Base-by-base conservation (phyloP, 2,329 filamentous ascomycete genomes). In the Xylariales sp. region DNA sequence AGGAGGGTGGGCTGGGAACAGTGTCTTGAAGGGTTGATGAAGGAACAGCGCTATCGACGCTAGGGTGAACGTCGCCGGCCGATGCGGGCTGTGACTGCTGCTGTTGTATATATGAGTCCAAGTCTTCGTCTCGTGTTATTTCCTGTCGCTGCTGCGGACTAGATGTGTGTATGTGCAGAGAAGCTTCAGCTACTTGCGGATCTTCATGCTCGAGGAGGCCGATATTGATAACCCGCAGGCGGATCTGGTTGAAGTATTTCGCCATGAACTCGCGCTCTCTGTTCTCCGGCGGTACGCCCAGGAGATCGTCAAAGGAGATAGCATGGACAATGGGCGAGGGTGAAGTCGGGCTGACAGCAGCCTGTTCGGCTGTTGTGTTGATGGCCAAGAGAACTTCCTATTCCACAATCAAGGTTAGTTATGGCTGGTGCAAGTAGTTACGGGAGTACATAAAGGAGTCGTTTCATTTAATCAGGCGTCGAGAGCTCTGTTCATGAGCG, bases 221-320 rank as follows among this genome's bases (percentile, higher is more conserved):
- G 11, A 27, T 24, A 19, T 7, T 25, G 20, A 37, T 25, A 14
- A 76, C 71, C 3, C 57, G 53, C 3, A 50, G 58, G 4, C 67
- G 63, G 11, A 79, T 61, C 1, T 60, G 51, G 9, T 62, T 47
- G 46, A 77, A 78, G 51, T 79, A 79, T 2, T 74, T 68, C 3
- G 67, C 58, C 62, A 79, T 69, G n/a, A 79, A 65, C 9, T 61
- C 61, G 16, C 65, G 56, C 46, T 78, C 72, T 24, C 72, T 66
- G 12, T 71, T 64, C 19, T 75, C 72, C 0, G 73, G 68, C 10
- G 65, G 61, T 0, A 68, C 69, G 8, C 65, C 58, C 41, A 69
- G 63, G 24, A 79, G 68, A 9, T 73, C 66, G 11, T 68, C 62
- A 22, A 77, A 72, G 3, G 47, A 42, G 1, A 40, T 35, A 8